Evolutionary conservation across 140 eudicot species (phyloP).

Genomic region (Erigeron philadelphicus): DNA sequence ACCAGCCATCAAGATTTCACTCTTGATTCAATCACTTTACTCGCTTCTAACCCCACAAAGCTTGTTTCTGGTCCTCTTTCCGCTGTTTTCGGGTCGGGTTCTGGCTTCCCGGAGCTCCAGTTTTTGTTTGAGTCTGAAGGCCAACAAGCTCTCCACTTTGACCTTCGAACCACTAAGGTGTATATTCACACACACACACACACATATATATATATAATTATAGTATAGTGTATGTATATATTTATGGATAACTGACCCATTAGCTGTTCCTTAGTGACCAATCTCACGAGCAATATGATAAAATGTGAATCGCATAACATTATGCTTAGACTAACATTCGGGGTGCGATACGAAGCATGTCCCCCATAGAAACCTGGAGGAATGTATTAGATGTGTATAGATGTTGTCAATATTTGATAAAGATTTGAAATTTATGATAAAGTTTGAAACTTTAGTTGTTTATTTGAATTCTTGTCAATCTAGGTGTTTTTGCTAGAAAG

Average conservation of each 20-base stretch:
- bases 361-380: too few relatives aligned
- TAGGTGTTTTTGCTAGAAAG: too few relatives aligned
- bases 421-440: not conserved
- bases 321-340: too few relatives aligned
- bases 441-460: not conserved
- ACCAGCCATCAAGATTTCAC: constrained; percentile 34
- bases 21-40: constrained; percentile 39
- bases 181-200: not conserved
- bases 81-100: constrained; percentile 42
- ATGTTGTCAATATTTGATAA: not conserved
- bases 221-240: too few relatives aligned
- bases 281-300: too few relatives aligned
- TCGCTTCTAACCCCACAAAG: constrained; percentile 32
- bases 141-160: constrained; percentile 36
- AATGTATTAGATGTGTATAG: not conserved
- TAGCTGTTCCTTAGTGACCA: too few relatives aligned
- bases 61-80: constrained; percentile 34
- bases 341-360: too few relatives aligned
- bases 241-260: too few relatives aligned
- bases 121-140: constrained; percentile 34
- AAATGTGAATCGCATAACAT: too few relatives aligned
- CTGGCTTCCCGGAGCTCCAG: constrained; percentile 45
- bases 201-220: not conserved
- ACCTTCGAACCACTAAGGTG: constrained; percentile 48
- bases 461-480: too few relatives aligned